phyloP scores from a whole-genome alignment of 2,329 filamentous ascomycete genomes.

The Akanthomyces uredinophilus region DNA sequence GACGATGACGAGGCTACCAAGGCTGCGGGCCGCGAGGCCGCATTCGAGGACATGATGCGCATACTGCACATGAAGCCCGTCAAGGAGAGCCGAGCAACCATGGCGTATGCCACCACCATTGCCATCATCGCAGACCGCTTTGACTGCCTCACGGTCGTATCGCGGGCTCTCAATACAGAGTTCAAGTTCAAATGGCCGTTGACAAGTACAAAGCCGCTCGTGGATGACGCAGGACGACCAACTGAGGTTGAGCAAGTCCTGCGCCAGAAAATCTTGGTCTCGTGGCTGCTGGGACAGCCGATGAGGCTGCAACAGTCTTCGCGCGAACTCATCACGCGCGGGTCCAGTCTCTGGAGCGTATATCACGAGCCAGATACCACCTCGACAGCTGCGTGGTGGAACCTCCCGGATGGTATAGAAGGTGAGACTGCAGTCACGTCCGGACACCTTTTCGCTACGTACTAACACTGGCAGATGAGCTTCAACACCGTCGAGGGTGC shows the following conservation, averaged over 20 bases:
- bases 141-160: conserved; percentile 54
- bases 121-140: conserved; percentile 70
- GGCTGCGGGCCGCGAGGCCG: conserved; percentile 51
- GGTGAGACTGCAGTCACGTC: conserved; percentile 33
- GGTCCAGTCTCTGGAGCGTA: conserved; percentile 54
- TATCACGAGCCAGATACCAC: conserved; percentile 26
- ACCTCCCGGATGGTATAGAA: conserved; percentile 64
- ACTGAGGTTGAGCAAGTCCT: conserved; percentile 57
- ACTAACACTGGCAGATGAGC: conserved; percentile 45
- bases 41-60: conserved; percentile 63
- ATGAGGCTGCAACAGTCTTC: conserved; percentile 57
- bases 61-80: conserved; percentile 55
- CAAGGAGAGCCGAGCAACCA: conserved; percentile 38
- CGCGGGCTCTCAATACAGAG: conserved; percentile 45
- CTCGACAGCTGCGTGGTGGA: conserved; percentile 60
- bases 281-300: conserved; percentile 59
- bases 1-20: conserved; percentile 66
- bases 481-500: conserved; percentile 59
- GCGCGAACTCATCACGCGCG: conserved; percentile 60
- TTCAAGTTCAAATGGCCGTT: conserved; percentile 52
- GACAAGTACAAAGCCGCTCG: conserved; percentile 34
- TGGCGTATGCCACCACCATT: conserved; percentile 61
- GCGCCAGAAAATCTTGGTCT: conserved; percentile 64
- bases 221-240: conserved; percentile 32
- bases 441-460: not conserved